These are phyloP conservation scores for Xerocomus minutiporus DNA, from an alignment of 1,284 basidiomycete genomes.

Conservation along the genomic window DNA sequence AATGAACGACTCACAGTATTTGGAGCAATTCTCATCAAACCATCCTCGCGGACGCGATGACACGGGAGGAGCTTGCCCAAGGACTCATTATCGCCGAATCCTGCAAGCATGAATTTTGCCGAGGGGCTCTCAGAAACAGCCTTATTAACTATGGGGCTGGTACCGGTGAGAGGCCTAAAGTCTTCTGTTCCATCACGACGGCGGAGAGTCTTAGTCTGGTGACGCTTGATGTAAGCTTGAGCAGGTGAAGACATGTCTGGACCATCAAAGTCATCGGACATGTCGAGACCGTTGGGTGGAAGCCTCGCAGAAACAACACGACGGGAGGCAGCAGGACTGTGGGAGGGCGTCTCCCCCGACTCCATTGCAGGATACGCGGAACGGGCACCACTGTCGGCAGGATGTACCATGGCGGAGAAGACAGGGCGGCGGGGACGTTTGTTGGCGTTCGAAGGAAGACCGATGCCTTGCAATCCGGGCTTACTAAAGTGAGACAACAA, in stretches of 20 bases:
- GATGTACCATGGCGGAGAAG: slow-evolving; percentile 57
- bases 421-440: slow-evolving; percentile 62
- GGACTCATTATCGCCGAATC: slow-evolving; percentile 90
- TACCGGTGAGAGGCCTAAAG: slow-evolving; percentile 64
- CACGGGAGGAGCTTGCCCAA: slow-evolving; percentile 93
- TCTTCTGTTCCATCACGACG: slow-evolving; percentile 76
- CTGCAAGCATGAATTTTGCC: slow-evolving; percentile 51
- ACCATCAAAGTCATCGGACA: slow-evolving; percentile 60
- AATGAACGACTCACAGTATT: slow-evolving; percentile 60
- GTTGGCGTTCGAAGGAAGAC: slow-evolving; percentile 49
- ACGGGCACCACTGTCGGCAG: slow-evolving; percentile 38
- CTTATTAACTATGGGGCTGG: slow-evolving; percentile 43
- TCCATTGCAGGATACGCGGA: slow-evolving; percentile 42
- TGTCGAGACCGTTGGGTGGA: slow-evolving; percentile 42
- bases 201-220: slow-evolving; percentile 67
- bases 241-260: slow-evolving; percentile 71
- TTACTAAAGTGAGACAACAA: slow-evolving; percentile 47
- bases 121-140: slow-evolving; percentile 52
- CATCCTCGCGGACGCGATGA: slow-evolving; percentile 89
- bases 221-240: slow-evolving; percentile 69
- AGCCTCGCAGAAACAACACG: slow-evolving; percentile 73
- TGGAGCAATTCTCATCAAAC: slow-evolving; percentile 85
- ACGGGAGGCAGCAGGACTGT: slow-evolving; percentile 44
- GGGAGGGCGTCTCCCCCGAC: slow-evolving; percentile 21
- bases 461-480: slow-evolving; percentile 56